These are phyloP conservation scores for Orbilia quercus DNA, from an alignment of 2,329 filamentous ascomycete species.

Conservation along the genomic window DNA sequence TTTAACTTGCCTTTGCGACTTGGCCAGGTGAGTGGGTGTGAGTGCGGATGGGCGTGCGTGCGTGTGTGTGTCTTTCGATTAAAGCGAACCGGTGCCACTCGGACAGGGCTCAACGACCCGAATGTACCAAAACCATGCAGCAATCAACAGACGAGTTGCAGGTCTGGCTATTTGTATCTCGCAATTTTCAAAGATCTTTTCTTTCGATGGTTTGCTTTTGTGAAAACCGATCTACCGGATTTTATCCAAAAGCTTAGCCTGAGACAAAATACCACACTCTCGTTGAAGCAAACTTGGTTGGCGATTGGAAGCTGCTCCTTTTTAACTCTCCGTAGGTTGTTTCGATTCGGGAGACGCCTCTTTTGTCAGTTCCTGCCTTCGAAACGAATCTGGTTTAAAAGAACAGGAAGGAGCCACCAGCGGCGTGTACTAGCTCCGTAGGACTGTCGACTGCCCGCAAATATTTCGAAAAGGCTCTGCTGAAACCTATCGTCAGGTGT, in stretches of 20 bases:
- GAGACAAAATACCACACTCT: conserved; percentile 54
- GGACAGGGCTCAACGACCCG: conserved; percentile 52
- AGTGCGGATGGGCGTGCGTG: conserved; percentile 11
- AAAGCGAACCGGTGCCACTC: conserved; percentile 55
- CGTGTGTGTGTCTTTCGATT: conserved; percentile 24
- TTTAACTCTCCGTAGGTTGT: conserved; percentile 27
- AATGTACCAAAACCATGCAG: conserved; percentile 56
- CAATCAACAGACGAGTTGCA: conserved; percentile 46
- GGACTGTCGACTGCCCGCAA: conserved; percentile 37
- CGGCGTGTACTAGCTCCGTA: conserved; percentile 20
- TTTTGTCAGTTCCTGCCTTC: conserved; percentile 32
- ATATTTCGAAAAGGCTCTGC: conserved; percentile 23
- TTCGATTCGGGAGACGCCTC: conserved; percentile 23
- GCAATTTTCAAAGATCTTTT: conserved; percentile 54
- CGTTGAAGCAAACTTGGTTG: conserved; percentile 27
- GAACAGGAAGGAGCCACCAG: conserved; percentile 38
- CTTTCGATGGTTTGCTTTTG: conserved; percentile 39
- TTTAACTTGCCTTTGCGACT: conserved; percentile 41
- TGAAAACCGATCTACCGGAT: conserved; percentile 44
- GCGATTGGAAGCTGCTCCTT: conserved; percentile 23
- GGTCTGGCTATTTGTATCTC: conserved; percentile 50
- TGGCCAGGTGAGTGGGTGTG: conserved; percentile 19
- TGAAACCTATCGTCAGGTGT: conserved; percentile 38
- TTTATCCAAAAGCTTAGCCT: conserved; percentile 53
- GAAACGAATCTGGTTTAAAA: conserved; percentile 29